These are phyloP conservation scores for Lyophyllum semitale DNA, from an alignment of 768 basidiomycete genomes.

Conservation along the genomic window DNA sequence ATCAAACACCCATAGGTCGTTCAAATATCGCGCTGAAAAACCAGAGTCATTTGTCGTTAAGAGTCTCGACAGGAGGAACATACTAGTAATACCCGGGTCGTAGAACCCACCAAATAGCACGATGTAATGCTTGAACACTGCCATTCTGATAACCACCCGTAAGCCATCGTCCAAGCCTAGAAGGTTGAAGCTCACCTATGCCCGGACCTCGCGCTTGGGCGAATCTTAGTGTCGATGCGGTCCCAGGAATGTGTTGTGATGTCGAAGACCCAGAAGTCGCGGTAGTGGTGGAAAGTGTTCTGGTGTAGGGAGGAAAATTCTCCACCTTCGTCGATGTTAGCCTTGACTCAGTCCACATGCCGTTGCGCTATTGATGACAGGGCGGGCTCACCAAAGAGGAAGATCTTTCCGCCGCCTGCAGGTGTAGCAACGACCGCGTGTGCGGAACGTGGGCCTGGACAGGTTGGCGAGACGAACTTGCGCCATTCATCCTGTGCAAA, in stretches of 20 bases:
- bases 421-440: slow-evolving; percentile 79
- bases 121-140: slow-evolving; percentile 85
- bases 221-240: slow-evolving; percentile 81
- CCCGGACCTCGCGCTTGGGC: slow-evolving; percentile 80
- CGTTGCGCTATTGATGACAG: background rate
- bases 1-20: slow-evolving; percentile 86
- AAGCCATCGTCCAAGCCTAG: too few relatives aligned
- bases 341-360: background rate
- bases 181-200: slow-evolving; percentile 64
- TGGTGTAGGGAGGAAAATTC: slow-evolving; percentile 87
- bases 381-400: slow-evolving; percentile 63
- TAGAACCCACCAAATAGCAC: slow-evolving; percentile 91
- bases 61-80: slow-evolving; percentile 16
- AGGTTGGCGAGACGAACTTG: slow-evolving; percentile 79
- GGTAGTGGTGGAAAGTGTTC: slow-evolving; percentile 85
- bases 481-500: slow-evolving; percentile 79
- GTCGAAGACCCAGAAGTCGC: slow-evolving; percentile 89
- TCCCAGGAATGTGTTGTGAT: slow-evolving; percentile 82
- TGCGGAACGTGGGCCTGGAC: slow-evolving; percentile 86
- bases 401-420: slow-evolving; percentile 82
- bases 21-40: slow-evolving; percentile 71
- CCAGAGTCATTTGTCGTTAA: background rate
- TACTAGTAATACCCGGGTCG: slow-evolving; percentile 83
- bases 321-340: slow-evolving; percentile 58
- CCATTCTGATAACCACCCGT: too few relatives aligned